Evolutionary conservation across 257 asterid genomes (phyloP).

Genomic region (Nicotiana tomentosiformis): DNA sequence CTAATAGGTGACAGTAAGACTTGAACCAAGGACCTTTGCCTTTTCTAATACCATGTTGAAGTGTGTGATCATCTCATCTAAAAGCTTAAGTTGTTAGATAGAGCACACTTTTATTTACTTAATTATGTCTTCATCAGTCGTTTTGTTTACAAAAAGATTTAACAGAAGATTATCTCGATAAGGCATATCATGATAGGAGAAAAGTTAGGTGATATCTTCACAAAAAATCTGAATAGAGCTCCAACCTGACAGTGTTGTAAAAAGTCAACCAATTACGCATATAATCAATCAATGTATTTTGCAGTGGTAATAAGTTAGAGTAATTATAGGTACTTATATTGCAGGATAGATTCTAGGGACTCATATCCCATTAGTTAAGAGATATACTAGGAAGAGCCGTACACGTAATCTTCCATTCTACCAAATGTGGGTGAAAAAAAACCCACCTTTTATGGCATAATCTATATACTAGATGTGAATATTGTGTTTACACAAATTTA

Average conservation of each 20-base stretch:
- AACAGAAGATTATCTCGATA: neutral
- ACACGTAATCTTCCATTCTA: neutral
- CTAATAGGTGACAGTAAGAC: no score
- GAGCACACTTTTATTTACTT: no score
- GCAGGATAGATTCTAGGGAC: neutral
- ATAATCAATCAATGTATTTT: neutral
- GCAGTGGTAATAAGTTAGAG: neutral
- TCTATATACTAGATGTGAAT: neutral
- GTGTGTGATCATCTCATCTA: no score
- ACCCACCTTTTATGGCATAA: neutral
- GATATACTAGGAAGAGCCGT: neutral
- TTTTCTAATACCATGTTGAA: no score
- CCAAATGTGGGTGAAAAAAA: neutral
- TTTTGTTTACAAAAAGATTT: neutral
- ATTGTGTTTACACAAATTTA: neutral
- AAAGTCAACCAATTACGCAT: neutral
- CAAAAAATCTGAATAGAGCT: neutral
- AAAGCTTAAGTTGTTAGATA: no score
- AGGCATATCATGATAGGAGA: neutral
- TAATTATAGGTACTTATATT: neutral
- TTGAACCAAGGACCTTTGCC: no score
- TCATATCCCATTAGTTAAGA: neutral
- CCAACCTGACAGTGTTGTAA: neutral
- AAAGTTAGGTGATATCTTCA: neutral
- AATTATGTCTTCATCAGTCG: no score